phyloP scores from a whole-genome alignment of 2,329 filamentous ascomycete species.

The Claviceps capensis region DNA sequence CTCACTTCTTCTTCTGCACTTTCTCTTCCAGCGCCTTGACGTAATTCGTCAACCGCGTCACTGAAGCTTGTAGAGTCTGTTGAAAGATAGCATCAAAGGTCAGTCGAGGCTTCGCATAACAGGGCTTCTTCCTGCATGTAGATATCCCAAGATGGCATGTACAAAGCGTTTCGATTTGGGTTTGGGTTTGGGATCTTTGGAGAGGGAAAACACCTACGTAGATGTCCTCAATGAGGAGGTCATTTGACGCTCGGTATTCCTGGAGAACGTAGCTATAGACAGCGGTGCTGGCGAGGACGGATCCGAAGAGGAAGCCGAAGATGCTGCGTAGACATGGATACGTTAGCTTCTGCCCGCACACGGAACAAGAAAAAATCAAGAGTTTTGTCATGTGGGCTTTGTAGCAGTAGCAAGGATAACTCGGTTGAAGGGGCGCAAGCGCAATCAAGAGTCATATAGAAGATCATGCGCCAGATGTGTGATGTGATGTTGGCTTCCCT shows the following conservation, averaged over 20 bases:
- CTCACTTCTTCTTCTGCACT: conserved; percentile 42
- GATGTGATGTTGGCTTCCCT: no score
- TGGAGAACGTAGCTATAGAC: conserved; percentile 89
- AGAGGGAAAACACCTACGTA: conserved; percentile 56
- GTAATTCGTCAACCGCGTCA: conserved; percentile 75
- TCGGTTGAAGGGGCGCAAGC: no score
- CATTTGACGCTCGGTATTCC: conserved; percentile 88
- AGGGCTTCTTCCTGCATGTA: no score
- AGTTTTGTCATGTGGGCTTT: no score
- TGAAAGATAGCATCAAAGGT: no score
- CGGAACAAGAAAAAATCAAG: no score
- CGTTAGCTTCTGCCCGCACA: neutral
- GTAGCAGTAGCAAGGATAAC: no score
- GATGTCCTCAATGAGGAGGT: conserved; percentile 88
- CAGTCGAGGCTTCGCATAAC: no score
- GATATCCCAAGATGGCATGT: no score
- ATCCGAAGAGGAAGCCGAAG: conserved; percentile 82
- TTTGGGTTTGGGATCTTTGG: neutral
- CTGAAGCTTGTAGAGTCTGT: conserved; percentile 75
- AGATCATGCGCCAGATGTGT: no score
- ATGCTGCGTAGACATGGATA: conserved; percentile 39
- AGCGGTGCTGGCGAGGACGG: conserved; percentile 61
- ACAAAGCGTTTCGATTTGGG: no score
- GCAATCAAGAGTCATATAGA: no score
- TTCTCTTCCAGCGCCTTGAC: conserved; percentile 71